Evolutionary conservation across 805 yeast genomes (phyloP).

Genomic region (Lachancea nothofagi): DNA sequence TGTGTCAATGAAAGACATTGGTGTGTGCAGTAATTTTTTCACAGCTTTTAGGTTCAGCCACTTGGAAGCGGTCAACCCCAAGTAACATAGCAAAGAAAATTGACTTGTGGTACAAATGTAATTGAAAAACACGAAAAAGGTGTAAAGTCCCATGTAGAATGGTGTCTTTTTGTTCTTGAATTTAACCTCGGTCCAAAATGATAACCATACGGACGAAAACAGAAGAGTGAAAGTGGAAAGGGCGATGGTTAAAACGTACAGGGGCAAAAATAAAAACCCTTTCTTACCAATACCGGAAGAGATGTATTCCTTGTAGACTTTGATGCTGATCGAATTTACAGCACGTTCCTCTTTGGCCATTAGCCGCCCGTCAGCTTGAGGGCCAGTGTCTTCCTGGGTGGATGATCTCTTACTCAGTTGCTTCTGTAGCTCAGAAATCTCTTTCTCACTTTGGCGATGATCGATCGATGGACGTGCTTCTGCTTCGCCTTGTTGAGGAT

Average conservation of each 20-base stretch:
- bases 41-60: conserved; percentile 58
- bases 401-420: conserved; percentile 17
- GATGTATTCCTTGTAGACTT: conserved; percentile 48
- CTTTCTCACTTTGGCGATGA: conserved; percentile 9
- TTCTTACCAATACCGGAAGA: conserved; percentile 49
- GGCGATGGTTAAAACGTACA: conserved; percentile 21
- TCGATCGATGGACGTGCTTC: conserved; percentile 9
- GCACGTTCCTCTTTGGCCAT: conserved; percentile 52
- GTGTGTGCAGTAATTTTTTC: conserved; percentile 60
- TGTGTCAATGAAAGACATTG: conserved; percentile 78
- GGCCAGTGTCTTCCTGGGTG: conserved; percentile 11
- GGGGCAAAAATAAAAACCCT: conserved; percentile 22
- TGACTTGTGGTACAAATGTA: conserved; percentile 39
- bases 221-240: conserved; percentile 29
- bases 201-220: conserved; percentile 55
- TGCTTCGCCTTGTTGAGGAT: conserved; percentile 10
- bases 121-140: conserved; percentile 49
- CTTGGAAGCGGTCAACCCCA: conserved; percentile 51
- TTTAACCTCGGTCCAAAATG: conserved; percentile 69
- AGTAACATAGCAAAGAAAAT: conserved; percentile 27
- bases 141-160: conserved; percentile 73
- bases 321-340: conserved; percentile 45
- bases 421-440: conserved; percentile 17
- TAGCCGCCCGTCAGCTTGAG: conserved; percentile 32
- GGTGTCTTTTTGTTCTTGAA: conserved; percentile 43